These are phyloP conservation scores for Noccaea caerulescens DNA, from an alignment of 345 rosid genomes.

Conservation along the genomic window DNA sequence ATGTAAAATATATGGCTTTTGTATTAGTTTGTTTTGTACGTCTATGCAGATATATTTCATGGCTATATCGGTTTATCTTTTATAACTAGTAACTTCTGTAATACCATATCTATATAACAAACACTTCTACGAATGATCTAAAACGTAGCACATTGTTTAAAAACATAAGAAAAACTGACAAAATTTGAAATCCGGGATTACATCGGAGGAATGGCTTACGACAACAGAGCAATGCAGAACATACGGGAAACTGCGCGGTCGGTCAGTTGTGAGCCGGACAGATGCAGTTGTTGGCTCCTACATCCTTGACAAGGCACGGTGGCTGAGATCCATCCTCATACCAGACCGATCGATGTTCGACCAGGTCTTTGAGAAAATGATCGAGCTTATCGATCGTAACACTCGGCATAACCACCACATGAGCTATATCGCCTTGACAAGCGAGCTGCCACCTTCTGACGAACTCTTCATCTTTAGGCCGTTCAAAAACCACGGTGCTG, in stretches of 20 bases:
- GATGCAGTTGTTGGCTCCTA: constrained; percentile 68
- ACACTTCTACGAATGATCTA: neutral
- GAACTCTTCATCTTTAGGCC: constrained; percentile 87
- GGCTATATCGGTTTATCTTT: neutral
- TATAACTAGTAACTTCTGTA: constrained; percentile 7
- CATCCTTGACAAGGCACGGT: constrained; percentile 68
- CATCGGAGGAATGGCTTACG: neutral
- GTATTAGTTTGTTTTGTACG: constrained; percentile 32
- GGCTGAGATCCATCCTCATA: constrained; percentile 53
- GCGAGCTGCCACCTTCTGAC: constrained; percentile 96
- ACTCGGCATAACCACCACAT: constrained; percentile 94
- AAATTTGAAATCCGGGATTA: constrained; percentile 15
- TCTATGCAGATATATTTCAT: constrained; percentile 23
- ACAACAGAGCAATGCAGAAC: constrained; percentile 5
- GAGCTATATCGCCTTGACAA: constrained; percentile 86
- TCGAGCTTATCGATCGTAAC: constrained; percentile 83
- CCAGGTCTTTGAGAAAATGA: constrained; percentile 63
- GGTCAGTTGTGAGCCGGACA: constrained; percentile 66
- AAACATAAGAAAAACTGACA: constrained; percentile 21
- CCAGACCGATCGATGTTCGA: constrained; percentile 66
- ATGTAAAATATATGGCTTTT: constrained; percentile 13
- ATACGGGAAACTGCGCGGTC: constrained; percentile 2
- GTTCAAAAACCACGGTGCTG: constrained; percentile 94
- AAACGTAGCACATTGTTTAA: neutral
- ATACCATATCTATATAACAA: constrained; percentile 4